Conservation (phyloP, 169 alveolate genomes). For the Eimeria maxima region DNA sequence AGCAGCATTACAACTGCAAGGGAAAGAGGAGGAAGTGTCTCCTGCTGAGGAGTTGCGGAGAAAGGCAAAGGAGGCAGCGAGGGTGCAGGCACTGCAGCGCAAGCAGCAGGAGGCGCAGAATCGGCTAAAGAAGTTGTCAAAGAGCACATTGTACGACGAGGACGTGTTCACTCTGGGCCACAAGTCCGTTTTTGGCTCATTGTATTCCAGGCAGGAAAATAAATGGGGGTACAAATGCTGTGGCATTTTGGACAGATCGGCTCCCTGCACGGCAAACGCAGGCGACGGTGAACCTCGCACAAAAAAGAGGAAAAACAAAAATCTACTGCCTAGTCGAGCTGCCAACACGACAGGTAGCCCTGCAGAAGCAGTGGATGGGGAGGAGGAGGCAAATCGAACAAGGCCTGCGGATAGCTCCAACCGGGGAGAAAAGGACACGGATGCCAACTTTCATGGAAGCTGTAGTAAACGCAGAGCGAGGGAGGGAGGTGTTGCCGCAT, state of each 20-base stretch:
- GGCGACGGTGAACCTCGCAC: not conserved
- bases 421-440: not conserved
- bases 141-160: constrained; percentile 89
- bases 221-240: constrained; percentile 93
- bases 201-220: constrained; percentile 86
- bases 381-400: not conserved
- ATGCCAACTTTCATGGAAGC: not conserved
- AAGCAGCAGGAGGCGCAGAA: constrained; percentile 85
- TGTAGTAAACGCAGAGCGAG: constrained; percentile 39
- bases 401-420: not conserved
- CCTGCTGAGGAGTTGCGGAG: constrained; percentile 39
- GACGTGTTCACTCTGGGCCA: constrained; percentile 89
- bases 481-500: constrained; percentile 68
- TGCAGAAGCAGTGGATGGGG: not conserved
- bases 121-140: constrained; percentile 71
- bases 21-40: constrained; percentile 59
- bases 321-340: not conserved
- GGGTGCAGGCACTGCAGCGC: constrained; percentile 74
- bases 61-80: constrained; percentile 84
- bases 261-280: constrained; percentile 51
- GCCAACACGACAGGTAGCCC: not conserved
- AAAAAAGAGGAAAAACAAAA: constrained; percentile 49
- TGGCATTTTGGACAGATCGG: constrained; percentile 66
- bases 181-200: constrained; percentile 90
- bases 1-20: constrained; percentile 57